These are phyloP conservation scores for Backusella parvicylindrica DNA, from an alignment of 192 early-diverging fungal genomes.

Conservation along the genomic window DNA sequence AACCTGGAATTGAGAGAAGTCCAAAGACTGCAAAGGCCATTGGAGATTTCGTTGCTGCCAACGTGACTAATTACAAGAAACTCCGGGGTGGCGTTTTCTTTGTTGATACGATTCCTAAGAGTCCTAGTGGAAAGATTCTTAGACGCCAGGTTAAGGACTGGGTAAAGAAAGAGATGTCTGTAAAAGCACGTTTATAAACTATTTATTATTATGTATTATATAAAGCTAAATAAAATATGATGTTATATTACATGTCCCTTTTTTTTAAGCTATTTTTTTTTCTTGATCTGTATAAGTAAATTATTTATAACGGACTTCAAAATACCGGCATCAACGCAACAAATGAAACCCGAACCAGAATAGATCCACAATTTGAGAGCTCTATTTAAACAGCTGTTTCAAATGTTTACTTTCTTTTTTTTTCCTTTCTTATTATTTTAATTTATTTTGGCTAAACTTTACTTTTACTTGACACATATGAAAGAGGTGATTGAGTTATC, in stretches of 20 bases:
- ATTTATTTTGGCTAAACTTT: too few relatives aligned
- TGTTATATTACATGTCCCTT: neutral
- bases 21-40: slow-evolving; percentile 42
- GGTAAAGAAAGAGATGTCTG: slow-evolving; percentile 16
- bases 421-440: neutral
- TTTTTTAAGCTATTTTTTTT: neutral
- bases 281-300: neutral
- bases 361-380: neutral
- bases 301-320: neutral
- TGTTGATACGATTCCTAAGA: slow-evolving; percentile 74
- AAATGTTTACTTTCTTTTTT: neutral
- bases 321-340: neutral
- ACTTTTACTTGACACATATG: neutral
- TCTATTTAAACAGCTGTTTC: neutral
- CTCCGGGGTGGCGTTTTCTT: slow-evolving; percentile 79
- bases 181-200: neutral
- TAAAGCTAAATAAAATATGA: neutral
- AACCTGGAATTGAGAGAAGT: slow-evolving; percentile 35
- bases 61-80: slow-evolving; percentile 72
- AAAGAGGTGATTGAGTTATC: neutral
- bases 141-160: slow-evolving; percentile 58
- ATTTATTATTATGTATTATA: slow-evolving; percentile 5
- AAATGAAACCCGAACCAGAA: neutral
- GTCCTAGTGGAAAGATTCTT: slow-evolving; percentile 83
- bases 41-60: slow-evolving; percentile 47